phyloP scores from a whole-genome alignment of 495 filamentous ascomycete genomes.

The Podospora didyma region DNA sequence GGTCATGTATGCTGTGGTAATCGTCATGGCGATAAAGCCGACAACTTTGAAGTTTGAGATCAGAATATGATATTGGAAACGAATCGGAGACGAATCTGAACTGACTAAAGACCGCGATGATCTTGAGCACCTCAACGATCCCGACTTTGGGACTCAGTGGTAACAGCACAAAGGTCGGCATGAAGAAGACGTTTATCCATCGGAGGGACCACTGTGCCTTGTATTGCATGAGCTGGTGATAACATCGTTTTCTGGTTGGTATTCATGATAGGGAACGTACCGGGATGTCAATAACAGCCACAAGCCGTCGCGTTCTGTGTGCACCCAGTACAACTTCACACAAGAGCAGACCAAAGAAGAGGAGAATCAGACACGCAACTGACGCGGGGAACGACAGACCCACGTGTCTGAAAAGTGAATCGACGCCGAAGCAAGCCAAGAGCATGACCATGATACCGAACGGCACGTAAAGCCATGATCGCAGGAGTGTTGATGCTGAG shows the following conservation, averaged over 20 bases:
- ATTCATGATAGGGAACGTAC: constrained; percentile 26
- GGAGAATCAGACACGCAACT: constrained; percentile 46
- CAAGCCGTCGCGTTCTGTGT: constrained; percentile 38
- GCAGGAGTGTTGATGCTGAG: constrained; percentile 27
- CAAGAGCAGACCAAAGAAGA: constrained; percentile 43
- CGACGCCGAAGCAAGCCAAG: constrained; percentile 48
- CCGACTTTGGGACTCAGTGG: constrained; percentile 49
- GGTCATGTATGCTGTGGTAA: constrained; percentile 45
- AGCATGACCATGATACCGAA: constrained; percentile 43
- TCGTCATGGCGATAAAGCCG: constrained; percentile 45
- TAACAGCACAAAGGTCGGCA: constrained; percentile 50
- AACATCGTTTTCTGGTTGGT: not conserved
- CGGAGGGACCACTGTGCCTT: constrained; percentile 52
- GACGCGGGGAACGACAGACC: constrained; percentile 51
- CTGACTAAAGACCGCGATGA: constrained; percentile 51
- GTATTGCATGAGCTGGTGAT: too few relatives aligned
- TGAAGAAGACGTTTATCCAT: constrained; percentile 54
- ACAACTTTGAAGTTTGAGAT: constrained; percentile 32
- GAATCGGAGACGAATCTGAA: not conserved
- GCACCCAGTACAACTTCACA: constrained; percentile 43
- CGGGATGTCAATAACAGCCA: constrained; percentile 45
- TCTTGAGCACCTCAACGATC: constrained; percentile 49
- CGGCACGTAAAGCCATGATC: constrained; percentile 48
- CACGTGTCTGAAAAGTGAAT: constrained; percentile 43
- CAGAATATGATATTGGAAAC: not conserved